phyloP scores from a whole-genome alignment of 805 yeast genomes.

The Gaillardinia entomophila region DNA sequence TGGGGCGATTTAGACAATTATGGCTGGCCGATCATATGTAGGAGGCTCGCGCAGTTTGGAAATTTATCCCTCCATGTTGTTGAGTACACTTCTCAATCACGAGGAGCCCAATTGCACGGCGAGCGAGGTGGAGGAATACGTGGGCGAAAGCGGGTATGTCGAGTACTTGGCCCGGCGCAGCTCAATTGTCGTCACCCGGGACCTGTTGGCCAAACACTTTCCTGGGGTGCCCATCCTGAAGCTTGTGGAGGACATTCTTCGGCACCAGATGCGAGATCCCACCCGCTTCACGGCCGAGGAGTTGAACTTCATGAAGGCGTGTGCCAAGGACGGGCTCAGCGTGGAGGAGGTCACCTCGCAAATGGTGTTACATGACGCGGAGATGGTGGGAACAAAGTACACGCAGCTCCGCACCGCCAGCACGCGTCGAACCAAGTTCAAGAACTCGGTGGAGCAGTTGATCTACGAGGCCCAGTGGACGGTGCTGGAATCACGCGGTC shows the following conservation, averaged over 20 bases:
- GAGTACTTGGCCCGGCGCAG: not conserved
- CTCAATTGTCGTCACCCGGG: not conserved
- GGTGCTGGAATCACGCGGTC: conserved; percentile 3
- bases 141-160: not conserved
- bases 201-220: not conserved
- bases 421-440: conserved; percentile 21
- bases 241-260: conserved; percentile 4
- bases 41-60: too few relatives aligned
- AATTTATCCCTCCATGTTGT: too few relatives aligned
- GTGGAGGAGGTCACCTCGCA: conserved; percentile 8
- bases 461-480: conserved; percentile 38
- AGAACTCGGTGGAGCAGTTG: conserved; percentile 23
- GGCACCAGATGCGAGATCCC: conserved; percentile 1
- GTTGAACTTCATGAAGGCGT: conserved; percentile 12
- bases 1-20: too few relatives aligned
- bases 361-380: conserved; percentile 20
- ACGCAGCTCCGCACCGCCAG: conserved; percentile 19
- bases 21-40: too few relatives aligned
- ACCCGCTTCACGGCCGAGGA: not conserved
- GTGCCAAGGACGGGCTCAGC: conserved; percentile 8
- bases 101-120: not conserved
- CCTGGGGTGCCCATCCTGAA: not conserved
- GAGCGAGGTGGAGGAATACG: not conserved
- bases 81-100: too few relatives aligned
- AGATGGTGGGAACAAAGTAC: conserved; percentile 14